Evolutionary conservation across 2,329 filamentous ascomycete genomes (phyloP).

Genomic region (Alternaria novae-zelandiae): DNA sequence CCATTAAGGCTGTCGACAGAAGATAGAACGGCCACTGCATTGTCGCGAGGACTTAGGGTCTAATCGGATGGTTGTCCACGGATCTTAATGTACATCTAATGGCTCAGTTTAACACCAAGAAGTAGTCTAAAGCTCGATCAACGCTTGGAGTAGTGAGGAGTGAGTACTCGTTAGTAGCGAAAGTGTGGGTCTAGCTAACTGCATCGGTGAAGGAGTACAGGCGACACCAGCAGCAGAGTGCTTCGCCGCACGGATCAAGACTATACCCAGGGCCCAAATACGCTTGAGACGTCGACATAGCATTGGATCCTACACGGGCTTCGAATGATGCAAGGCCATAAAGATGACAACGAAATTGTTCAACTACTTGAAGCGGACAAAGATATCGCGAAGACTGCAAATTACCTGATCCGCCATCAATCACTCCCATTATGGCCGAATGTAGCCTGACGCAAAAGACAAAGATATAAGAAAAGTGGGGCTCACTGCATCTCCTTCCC

Average conservation of each 20-base stretch:
- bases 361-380: background rate
- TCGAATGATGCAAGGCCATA: rapidly evolving
- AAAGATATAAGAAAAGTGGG: rapidly evolving
- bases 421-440: rapidly evolving
- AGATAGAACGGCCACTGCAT: background rate
- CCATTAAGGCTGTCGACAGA: background rate
- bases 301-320: rapidly evolving
- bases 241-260: background rate
- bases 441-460: background rate
- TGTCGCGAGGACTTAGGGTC: background rate
- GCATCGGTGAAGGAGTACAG: background rate
- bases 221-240: background rate
- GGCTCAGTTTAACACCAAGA: background rate
- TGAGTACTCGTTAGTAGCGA: background rate
- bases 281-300: background rate
- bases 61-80: background rate
- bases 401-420: rapidly evolving
- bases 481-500: constrained; percentile 16
- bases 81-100: background rate
- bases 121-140: rapidly evolving
- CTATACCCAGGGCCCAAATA: rapidly evolving
- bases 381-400: rapidly evolving
- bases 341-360: rapidly evolving
- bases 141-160: background rate
- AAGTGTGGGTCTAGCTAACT: background rate